Evolutionary conservation across 2,329 filamentous ascomycete species (phyloP).

Genomic region (Thermothelomyces thermophilus): DNA sequence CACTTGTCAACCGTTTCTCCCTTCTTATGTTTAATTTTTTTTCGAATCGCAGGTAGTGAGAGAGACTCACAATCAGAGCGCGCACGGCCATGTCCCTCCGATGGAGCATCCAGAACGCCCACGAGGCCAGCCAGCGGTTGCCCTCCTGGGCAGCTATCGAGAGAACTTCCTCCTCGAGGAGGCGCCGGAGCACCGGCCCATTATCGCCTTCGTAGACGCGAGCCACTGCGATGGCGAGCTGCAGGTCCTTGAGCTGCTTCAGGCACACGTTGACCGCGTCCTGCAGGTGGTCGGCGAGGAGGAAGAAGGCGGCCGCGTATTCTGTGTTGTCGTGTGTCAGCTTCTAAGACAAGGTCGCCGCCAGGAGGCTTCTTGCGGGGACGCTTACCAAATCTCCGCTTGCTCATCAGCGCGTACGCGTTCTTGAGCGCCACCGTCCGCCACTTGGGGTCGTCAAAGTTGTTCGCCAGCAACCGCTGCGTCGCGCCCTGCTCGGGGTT

Average conservation of each 20-base stretch:
- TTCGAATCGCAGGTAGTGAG: not conserved
- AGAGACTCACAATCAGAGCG: slow-evolving; percentile 61
- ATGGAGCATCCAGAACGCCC: slow-evolving; percentile 90
- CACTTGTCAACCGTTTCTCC: not conserved
- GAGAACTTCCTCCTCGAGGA: slow-evolving; percentile 76
- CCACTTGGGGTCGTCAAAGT: slow-evolving; percentile 84
- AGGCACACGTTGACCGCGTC: slow-evolving; percentile 83
- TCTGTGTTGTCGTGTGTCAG: slow-evolving; percentile 41
- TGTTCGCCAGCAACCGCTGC: slow-evolving; percentile 73
- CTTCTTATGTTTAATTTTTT: not conserved
- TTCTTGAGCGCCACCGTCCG: slow-evolving; percentile 88
- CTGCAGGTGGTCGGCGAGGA: slow-evolving; percentile 76
- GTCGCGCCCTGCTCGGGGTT: slow-evolving; percentile 80
- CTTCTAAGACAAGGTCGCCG: too few relatives aligned
- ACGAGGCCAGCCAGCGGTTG: slow-evolving; percentile 89
- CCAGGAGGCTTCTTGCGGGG: too few relatives aligned
- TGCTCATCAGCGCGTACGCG: slow-evolving; percentile 89
- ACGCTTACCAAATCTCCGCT: slow-evolving; percentile 75
- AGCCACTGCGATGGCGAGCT: slow-evolving; percentile 81
- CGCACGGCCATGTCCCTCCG: slow-evolving; percentile 78
- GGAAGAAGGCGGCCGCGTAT: slow-evolving; percentile 93
- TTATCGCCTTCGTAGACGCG: slow-evolving; percentile 84
- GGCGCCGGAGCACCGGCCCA: slow-evolving; percentile 62
- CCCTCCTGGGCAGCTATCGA: slow-evolving; percentile 70
- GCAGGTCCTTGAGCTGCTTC: slow-evolving; percentile 80